Conservation (phyloP, 306 rosid species). For the Dryas drummondii region DNA sequence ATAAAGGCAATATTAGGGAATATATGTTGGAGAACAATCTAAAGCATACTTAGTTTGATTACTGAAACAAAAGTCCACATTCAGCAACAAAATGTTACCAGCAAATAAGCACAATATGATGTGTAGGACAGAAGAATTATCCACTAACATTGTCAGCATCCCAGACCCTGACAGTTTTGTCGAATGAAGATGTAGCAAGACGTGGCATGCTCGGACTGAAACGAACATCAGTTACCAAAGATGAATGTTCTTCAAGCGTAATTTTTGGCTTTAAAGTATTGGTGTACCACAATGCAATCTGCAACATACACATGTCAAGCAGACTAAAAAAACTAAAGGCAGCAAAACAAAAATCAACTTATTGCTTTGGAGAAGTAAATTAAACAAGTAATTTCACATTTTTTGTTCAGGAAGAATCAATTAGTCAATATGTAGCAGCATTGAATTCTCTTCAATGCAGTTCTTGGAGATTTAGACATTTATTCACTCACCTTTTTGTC, state of each 20-base stretch:
- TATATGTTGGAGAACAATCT: background rate
- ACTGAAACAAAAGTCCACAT: too few species aligned
- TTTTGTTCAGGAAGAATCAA: constrained; percentile 17
- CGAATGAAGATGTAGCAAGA: constrained; percentile 93
- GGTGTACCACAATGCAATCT: constrained; percentile 88
- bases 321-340: constrained; percentile 3
- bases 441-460: background rate
- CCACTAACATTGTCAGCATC: constrained; percentile 89
- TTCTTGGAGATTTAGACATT: background rate
- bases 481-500: constrained; percentile 72
- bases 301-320: constrained; percentile 31
- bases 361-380: constrained; percentile 15
- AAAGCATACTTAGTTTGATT: background rate
- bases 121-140: constrained; percentile 5
- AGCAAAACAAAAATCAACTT: background rate
- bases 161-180: constrained; percentile 98
- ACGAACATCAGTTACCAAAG: constrained; percentile 88
- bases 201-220: constrained; percentile 90
- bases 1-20: background rate
- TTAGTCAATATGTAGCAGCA: background rate
- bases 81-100: background rate
- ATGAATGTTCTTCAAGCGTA: constrained; percentile 79
- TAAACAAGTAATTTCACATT: constrained; percentile 13
- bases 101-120: background rate
- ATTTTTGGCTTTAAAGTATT: constrained; percentile 73